These are phyloP conservation scores for Penicillium psychrofluorescens DNA, from an alignment of 495 filamentous ascomycete genomes.

Conservation along the genomic window DNA sequence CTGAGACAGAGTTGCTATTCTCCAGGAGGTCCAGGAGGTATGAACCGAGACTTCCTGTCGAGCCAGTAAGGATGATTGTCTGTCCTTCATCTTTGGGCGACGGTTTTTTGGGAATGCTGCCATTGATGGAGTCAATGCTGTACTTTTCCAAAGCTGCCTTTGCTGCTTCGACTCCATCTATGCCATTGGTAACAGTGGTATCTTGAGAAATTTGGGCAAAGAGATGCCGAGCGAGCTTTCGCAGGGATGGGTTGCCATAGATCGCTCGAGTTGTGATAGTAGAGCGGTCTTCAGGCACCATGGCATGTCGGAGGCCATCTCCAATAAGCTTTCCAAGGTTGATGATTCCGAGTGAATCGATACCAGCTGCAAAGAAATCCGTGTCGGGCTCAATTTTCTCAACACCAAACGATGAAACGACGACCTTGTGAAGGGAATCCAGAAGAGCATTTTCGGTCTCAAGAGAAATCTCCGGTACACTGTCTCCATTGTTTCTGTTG, in stretches of 20 bases:
- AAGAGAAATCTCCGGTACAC: slow-evolving; percentile 1
- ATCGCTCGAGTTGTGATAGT: slow-evolving; percentile 1
- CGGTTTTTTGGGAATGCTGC: not conserved
- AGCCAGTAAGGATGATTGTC: slow-evolving; percentile 45
- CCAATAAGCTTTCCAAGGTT: not conserved
- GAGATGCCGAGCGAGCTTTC: not conserved
- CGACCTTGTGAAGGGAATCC: slow-evolving; percentile 4
- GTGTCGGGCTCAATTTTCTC: slow-evolving; percentile 30
- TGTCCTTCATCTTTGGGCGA: not conserved
- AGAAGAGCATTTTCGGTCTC: slow-evolving; percentile 1
- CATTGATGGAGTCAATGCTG: slow-evolving; percentile 11
- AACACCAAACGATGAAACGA: slow-evolving; percentile 7
- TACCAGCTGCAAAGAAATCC: slow-evolving; percentile 48
- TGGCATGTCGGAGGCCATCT: not conserved
- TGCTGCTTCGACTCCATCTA: not conserved
- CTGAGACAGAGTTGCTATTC: slow-evolving; percentile 24
- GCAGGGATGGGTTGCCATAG: slow-evolving; percentile 4
- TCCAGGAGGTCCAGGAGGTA: slow-evolving; percentile 45
- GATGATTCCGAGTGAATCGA: slow-evolving; percentile 34
- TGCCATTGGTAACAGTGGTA: not conserved
- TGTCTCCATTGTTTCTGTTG: slow-evolving; percentile 5
- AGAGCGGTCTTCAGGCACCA: not conserved
- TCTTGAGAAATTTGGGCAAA: not conserved
- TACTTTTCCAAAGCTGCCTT: slow-evolving; percentile 15
- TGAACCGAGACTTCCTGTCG: slow-evolving; percentile 52